A percentile compares a stretch with the other conserved stretches of the same genome.
phyloP scores from a whole-genome alignment of 2,329 filamentous ascomycete species.

The Trichoderma sp. region DNA sequence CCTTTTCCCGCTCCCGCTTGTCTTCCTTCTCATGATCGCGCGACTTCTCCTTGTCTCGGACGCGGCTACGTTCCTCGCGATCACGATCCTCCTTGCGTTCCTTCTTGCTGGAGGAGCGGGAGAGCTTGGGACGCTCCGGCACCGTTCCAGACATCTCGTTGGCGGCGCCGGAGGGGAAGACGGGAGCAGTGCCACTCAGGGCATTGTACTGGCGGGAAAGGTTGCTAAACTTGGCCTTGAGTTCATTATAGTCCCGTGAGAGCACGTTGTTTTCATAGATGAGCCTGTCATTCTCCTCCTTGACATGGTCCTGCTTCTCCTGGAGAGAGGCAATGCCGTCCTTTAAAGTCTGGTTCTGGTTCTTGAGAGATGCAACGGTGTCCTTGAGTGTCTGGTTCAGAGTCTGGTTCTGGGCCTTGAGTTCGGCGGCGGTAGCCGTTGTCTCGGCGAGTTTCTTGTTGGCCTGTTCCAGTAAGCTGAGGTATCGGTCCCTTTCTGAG shows the following conservation, averaged over 20 bases:
- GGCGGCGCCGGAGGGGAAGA: constrained; percentile 24
- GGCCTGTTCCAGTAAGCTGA: constrained; percentile 29
- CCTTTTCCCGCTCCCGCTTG: constrained; percentile 30
- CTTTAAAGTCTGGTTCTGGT: constrained; percentile 19
- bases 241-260: constrained; percentile 27
- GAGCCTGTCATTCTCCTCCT: constrained; percentile 24
- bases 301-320: constrained; percentile 26
- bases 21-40: constrained; percentile 20
- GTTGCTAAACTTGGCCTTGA: constrained; percentile 32
- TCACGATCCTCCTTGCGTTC: constrained; percentile 22
- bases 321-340: constrained; percentile 21
- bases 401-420: constrained; percentile 21
- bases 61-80: constrained; percentile 27
- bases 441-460: constrained; percentile 32
- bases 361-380: constrained; percentile 19
- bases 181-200: constrained; percentile 26
- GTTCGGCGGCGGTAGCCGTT: constrained; percentile 21
- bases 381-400: constrained; percentile 22
- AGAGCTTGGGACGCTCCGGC: constrained; percentile 30
- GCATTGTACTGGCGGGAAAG: constrained; percentile 31
- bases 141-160: constrained; percentile 23
- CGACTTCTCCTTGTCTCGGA: constrained; percentile 13
- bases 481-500: constrained; percentile 27
- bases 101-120: constrained; percentile 30
- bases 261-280: constrained; percentile 32